A percentile compares a stretch with the other conserved stretches of the same genome.
These are phyloP conservation scores for Penicillium sp. DNA, from an alignment of 2,329 filamentous ascomycete species.

Conservation along the genomic window DNA sequence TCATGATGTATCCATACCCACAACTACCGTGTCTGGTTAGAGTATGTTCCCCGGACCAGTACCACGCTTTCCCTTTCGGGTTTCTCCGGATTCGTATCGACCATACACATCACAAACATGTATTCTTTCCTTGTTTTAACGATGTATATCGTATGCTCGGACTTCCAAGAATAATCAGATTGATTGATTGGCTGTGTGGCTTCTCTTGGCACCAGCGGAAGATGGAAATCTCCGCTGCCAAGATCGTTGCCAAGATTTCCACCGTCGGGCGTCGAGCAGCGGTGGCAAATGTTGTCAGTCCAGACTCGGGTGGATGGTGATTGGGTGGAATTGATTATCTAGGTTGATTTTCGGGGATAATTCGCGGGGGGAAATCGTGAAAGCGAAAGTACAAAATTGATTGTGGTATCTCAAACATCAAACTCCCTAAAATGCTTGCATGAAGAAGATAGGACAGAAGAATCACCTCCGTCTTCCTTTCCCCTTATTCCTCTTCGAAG, in stretches of 20 bases:
- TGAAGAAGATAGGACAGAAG: background rate
- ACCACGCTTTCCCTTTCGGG: background rate
- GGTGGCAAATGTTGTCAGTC: background rate
- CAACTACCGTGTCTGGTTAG: constrained; percentile 1
- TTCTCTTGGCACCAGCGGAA: constrained; percentile 5
- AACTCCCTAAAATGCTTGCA: background rate
- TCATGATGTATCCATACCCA: constrained; percentile 6
- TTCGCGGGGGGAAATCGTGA: background rate
- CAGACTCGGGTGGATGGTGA: background rate
- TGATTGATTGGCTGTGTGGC: background rate
- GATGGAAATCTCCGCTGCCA: constrained; percentile 6
- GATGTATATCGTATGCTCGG: background rate
- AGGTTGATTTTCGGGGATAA: background rate
- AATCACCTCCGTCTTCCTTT: constrained; percentile 24
- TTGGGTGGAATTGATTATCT: background rate
- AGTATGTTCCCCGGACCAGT: background rate
- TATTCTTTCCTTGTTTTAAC: too few relatives aligned
- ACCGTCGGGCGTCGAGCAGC: background rate
- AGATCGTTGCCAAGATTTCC: background rate
- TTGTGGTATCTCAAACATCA: background rate
- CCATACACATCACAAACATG: too few relatives aligned
- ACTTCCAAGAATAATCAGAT: background rate
- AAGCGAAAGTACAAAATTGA: background rate
- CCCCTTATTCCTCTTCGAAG: constrained; percentile 47
- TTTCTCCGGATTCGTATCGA: background rate